A percentile compares a stretch with the other conserved stretches of the same genome.
Conservation (phyloP, 2,329 filamentous ascomycete genomes). For the Teratosphaeria pseudoeucalypti region DNA sequence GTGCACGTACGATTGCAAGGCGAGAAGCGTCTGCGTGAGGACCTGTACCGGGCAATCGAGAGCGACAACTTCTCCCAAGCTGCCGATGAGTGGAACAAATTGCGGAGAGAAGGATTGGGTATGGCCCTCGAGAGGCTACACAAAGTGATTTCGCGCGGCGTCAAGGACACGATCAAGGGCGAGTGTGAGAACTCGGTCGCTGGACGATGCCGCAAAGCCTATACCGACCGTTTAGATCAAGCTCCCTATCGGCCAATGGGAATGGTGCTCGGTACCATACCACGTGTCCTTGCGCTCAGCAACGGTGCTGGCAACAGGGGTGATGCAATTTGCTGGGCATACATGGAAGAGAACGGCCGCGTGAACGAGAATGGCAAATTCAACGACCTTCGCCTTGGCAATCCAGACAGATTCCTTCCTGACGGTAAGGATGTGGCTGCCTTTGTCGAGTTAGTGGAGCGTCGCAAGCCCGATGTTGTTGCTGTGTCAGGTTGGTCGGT, state of each 20-base stretch:
- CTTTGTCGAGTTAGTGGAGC: constrained; percentile 69
- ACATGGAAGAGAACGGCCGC: constrained; percentile 84
- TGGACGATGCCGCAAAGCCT: constrained; percentile 79
- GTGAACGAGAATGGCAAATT: constrained; percentile 85
- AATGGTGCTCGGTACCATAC: constrained; percentile 77
- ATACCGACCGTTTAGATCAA: constrained; percentile 82
- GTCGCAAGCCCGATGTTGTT: constrained; percentile 78
- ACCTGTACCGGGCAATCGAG: constrained; percentile 72
- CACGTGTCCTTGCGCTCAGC: constrained; percentile 76
- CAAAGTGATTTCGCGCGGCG: constrained; percentile 73
- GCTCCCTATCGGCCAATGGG: constrained; percentile 92
- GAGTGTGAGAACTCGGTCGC: constrained; percentile 89
- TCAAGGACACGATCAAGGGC: constrained; percentile 88
- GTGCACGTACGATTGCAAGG: constrained; percentile 70
- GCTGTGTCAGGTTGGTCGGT: constrained; percentile 81
- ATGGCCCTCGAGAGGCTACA: constrained; percentile 72
- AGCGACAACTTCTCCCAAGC: constrained; percentile 94
- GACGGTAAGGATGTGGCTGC: constrained; percentile 55
- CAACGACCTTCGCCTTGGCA: constrained; percentile 58
- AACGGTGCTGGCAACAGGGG: constrained; percentile 71
- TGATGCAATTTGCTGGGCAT: constrained; percentile 82
- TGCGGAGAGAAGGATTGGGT: constrained; percentile 77
- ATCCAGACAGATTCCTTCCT: constrained; percentile 55
- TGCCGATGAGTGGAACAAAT: constrained; percentile 87
- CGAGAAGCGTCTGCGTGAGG: constrained; percentile 63